Evolutionary conservation across 768 basidiomycete species (phyloP), one percentile per base, ranked within the genome.

Genomic region (Piloderma croceum): DNA sequence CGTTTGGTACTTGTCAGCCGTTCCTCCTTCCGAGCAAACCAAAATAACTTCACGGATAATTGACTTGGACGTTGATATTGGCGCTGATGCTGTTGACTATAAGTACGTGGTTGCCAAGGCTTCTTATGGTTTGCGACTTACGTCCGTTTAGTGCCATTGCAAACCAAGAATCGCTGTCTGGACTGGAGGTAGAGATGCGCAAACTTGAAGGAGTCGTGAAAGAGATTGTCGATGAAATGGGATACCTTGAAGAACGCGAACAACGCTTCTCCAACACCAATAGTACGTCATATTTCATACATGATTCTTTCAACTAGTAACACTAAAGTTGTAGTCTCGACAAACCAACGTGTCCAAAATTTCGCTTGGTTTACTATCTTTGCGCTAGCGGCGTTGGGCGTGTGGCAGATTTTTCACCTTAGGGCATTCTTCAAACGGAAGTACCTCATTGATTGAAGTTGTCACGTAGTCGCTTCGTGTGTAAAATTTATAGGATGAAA

Each of bases 1-100:
- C 39, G 21, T 21, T 20, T 10, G 13, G 7, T 13, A 15, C 24
- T n/a, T n/a, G n/a, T n/a, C n/a, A n/a, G n/a, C n/a, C n/a, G n/a
- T n/a, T n/a, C n/a, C n/a, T 15, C 63, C 69, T 18, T 54, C 58
- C 34, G 69, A 72, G 19, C 64, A 80, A 38, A 68, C 67, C 3
- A 54, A 62, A 23, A 73, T 74, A 41, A 66, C 78, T 48, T 62
- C 69, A 29, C 76, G 90, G 12, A 76, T 86, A 29, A 63, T 99
- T 45, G 94, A 99, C 69, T 67, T 98, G 43, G 96, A 99, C 56
- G 78, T 98, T 25, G 96, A 99, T 56, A 93, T 99, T 60, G 96
- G 96, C 24, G 93, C 94, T 10, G 94, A 98, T 54, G 96, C 96
- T 2, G 84, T 98, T 25, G 96, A 99, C 65, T 98, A 98, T 75